Conservation (phyloP, 2,329 filamentous ascomycete species). For the Colletotrichum lupini region DNA sequence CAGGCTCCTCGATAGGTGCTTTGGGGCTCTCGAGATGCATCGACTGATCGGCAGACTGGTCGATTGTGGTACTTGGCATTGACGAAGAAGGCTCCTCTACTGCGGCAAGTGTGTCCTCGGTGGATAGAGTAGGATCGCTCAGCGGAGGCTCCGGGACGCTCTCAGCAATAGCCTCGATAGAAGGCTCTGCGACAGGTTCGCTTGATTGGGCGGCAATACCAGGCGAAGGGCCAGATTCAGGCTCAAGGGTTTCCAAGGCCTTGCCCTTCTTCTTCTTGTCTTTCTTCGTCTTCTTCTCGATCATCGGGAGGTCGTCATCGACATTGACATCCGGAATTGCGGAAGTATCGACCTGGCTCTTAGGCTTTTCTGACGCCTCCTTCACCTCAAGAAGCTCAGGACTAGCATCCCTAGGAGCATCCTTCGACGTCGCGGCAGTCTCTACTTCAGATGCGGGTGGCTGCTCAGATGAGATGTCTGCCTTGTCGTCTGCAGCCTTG, state of each 20-base stretch:
- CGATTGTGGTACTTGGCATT: neutral
- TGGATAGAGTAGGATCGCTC: neutral
- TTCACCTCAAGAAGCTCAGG: neutral
- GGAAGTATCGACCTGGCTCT: neutral
- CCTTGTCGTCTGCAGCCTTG: neutral
- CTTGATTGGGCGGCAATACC: neutral
- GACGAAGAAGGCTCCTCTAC: neutral
- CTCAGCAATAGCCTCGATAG: neutral
- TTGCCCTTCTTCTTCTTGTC: constrained; percentile 39
- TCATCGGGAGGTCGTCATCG: constrained; percentile 35
- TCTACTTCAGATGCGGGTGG: neutral
- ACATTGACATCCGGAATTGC: constrained; percentile 15
- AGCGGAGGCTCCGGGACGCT: neutral
- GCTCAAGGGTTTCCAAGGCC: constrained; percentile 26
- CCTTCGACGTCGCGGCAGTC: neutral
- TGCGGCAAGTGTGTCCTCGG: neutral
- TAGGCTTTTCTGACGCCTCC: constrained; percentile 13
- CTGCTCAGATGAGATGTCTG: neutral
- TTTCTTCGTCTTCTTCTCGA: constrained; percentile 36
- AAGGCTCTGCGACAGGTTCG: neutral
- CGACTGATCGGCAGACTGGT: neutral
- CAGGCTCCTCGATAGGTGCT: neutral
- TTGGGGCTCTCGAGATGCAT: neutral
- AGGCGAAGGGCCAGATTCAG: neutral
- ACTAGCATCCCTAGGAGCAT: neutral